Conservation (phyloP, 1,139 yeast genomes). For the Suhomyces yuchorum region DNA sequence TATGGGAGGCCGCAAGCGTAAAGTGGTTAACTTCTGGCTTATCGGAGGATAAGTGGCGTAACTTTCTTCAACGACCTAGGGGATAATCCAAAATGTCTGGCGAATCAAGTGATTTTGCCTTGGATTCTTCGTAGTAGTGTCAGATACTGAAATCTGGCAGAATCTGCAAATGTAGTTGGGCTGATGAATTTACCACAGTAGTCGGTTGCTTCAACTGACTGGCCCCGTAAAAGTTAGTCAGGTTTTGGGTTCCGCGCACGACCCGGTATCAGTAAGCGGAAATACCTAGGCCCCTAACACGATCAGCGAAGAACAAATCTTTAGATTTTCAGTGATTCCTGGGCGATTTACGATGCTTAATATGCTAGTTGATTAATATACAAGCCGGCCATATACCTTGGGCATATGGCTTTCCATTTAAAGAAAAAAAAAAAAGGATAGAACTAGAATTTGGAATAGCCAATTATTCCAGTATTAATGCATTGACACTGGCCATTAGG, state of each 20-base stretch:
- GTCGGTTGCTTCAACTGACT: constrained; percentile 4
- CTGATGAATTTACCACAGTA: background rate
- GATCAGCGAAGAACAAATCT: background rate
- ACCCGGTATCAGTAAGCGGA: constrained; percentile 3
- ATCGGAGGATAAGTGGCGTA: background rate
- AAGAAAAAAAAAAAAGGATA: background rate
- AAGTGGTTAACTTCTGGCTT: background rate
- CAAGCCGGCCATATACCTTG: background rate
- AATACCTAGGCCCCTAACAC: background rate
- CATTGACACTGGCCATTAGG: background rate
- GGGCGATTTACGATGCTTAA: background rate
- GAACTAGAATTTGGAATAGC: background rate
- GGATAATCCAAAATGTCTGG: background rate
- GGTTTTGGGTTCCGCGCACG: constrained; percentile 6
- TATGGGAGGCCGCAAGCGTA: background rate
- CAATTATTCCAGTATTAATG: background rate
- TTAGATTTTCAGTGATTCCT: background rate
- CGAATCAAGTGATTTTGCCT: background rate
- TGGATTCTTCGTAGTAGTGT: background rate
- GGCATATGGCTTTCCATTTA: background rate
- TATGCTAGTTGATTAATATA: constrained; percentile 1
- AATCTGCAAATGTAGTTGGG: background rate
- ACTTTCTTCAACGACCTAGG: background rate
- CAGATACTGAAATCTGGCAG: background rate
- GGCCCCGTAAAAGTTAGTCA: constrained; percentile 12